These are phyloP conservation scores for Claviceps citrina DNA, from an alignment of 2,329 filamentous ascomycete species.

Conservation along the genomic window DNA sequence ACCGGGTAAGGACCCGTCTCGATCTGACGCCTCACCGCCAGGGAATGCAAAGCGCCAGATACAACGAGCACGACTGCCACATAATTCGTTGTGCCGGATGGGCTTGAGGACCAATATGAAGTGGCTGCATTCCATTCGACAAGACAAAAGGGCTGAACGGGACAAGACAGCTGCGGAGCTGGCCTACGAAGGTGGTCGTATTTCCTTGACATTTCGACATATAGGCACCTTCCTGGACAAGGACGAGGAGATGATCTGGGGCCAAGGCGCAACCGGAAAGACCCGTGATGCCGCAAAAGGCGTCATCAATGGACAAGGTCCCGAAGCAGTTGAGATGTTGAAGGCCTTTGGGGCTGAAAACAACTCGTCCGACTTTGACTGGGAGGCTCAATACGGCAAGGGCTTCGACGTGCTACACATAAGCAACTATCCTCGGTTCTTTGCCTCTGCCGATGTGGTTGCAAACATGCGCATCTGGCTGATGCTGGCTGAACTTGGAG, in stretches of 20 bases:
- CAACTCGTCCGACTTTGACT: constrained; percentile 53
- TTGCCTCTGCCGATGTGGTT: constrained; percentile 30
- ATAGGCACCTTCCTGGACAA: constrained; percentile 73
- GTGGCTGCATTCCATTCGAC: constrained; percentile 85
- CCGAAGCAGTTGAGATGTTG: constrained; percentile 54
- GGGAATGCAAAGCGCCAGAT: constrained; percentile 32
- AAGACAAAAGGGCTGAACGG: constrained; percentile 57
- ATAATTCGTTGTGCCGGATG: constrained; percentile 79
- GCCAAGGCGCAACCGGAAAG: constrained; percentile 71
- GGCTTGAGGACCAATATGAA: constrained; percentile 66
- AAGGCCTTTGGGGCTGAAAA: constrained; percentile 78
- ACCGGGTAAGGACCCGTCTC: constrained; percentile 22
- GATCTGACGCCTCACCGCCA: constrained; percentile 3
- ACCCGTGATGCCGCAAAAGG: constrained; percentile 38
- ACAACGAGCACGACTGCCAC: constrained; percentile 59
- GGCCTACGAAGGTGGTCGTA: constrained; percentile 59
- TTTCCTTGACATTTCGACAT: constrained; percentile 78
- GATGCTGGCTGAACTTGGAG: constrained; percentile 32
- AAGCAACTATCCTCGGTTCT: constrained; percentile 34
- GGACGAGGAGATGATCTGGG: constrained; percentile 62
- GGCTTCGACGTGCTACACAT: constrained; percentile 77
- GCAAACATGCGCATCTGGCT: constrained; percentile 34
- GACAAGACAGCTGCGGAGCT: constrained; percentile 58
- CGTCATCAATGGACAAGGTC: constrained; percentile 54
- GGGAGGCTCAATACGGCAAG: constrained; percentile 57